phyloP scores from a whole-genome alignment of 257 asterid species.

The Scutellaria baicalensis region DNA sequence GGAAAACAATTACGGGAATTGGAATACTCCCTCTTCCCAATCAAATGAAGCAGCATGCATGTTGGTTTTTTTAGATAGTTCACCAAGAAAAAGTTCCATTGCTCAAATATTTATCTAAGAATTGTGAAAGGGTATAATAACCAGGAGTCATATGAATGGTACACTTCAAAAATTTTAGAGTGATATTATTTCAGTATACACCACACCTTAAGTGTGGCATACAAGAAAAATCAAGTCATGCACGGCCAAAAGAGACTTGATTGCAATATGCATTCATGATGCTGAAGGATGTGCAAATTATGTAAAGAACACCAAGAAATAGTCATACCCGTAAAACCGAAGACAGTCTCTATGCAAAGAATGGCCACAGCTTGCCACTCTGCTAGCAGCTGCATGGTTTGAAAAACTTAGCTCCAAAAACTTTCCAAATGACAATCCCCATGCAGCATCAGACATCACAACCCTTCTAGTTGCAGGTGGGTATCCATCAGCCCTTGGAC shows the following conservation, averaged over 20 bases:
- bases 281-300: background rate
- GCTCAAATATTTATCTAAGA: background rate
- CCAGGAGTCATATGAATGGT: background rate
- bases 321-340: slow-evolving; percentile 87
- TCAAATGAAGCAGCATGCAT: slow-evolving; percentile 6
- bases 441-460: slow-evolving; percentile 98
- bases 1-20: background rate
- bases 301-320: slow-evolving; percentile 7
- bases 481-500: slow-evolving; percentile 80
- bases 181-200: background rate
- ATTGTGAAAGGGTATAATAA: background rate
- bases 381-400: slow-evolving; percentile 97
- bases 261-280: background rate
- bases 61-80: background rate
- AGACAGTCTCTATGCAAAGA: slow-evolving; percentile 94
- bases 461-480: slow-evolving; percentile 95
- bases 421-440: slow-evolving; percentile 98
- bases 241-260: background rate
- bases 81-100: background rate
- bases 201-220: background rate
- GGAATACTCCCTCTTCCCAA: background rate
- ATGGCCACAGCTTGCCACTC: slow-evolving; percentile 99
- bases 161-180: background rate
- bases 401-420: slow-evolving; percentile 97
- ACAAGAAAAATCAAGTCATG: background rate